These are phyloP conservation scores for Phialemonium atrogriseum DNA, from an alignment of 2,329 filamentous ascomycete species.

Conservation along the genomic window DNA sequence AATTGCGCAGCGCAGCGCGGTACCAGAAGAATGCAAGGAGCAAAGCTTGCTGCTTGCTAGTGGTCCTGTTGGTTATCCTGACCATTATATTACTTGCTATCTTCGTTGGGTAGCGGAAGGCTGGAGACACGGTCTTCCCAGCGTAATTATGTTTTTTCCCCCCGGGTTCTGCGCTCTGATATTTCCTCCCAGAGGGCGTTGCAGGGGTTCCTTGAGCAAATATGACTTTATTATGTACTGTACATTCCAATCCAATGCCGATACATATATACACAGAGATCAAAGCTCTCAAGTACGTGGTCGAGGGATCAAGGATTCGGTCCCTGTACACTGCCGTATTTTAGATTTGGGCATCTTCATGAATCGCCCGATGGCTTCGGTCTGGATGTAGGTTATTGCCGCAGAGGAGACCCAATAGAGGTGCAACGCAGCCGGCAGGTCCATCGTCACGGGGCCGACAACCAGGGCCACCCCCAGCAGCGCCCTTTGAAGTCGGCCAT, in stretches of 20 bases:
- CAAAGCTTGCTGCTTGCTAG: constrained; percentile 84
- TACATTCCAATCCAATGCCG: too few species aligned
- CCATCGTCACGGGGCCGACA: constrained; percentile 27
- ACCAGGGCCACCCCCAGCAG: constrained; percentile 20
- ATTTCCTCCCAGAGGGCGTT: too few species aligned
- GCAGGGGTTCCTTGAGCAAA: constrained; percentile 4
- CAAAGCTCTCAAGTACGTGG: too few species aligned
- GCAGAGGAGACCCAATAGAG: constrained; percentile 34
- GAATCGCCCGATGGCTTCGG: constrained; percentile 10
- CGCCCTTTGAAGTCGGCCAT: constrained; percentile 16
- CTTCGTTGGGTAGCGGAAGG: constrained; percentile 53
- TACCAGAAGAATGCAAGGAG: constrained; percentile 95
- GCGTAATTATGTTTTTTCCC: too few species aligned
- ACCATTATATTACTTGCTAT: constrained; percentile 85
- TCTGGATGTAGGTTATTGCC: constrained; percentile 13
- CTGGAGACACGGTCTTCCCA: too few species aligned
- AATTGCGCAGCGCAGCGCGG: constrained; percentile 75
- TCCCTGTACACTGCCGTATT: constrained; percentile 3
- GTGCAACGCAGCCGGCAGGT: constrained; percentile 32
- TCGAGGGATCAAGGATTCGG: constrained; percentile 1
- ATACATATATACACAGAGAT: too few species aligned
- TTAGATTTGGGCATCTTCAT: constrained; percentile 10
- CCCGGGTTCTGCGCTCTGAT: too few species aligned
- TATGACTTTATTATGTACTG: constrained; percentile 2
- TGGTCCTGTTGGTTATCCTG: constrained; percentile 83